These are phyloP conservation scores for Suillus discolor DNA, from an alignment of 768 basidiomycete genomes.

Conservation along the genomic window DNA sequence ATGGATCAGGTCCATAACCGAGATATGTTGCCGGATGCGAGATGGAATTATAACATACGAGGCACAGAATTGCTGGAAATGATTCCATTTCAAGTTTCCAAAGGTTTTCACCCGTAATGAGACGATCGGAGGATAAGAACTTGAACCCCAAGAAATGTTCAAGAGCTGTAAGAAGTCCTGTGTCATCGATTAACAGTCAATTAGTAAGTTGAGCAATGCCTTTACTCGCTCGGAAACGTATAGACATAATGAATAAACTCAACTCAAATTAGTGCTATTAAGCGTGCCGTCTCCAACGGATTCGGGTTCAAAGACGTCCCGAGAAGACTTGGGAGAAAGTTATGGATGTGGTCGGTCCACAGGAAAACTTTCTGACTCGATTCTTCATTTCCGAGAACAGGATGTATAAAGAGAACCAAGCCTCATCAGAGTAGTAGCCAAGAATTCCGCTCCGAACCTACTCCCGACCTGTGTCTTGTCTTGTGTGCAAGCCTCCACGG, in stretches of 20 bases:
- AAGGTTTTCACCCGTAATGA: constrained; percentile 11
- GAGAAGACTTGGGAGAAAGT: constrained; percentile 23
- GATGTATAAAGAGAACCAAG: constrained; percentile 5
- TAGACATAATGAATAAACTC: constrained; percentile 19
- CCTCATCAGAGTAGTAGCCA: constrained; percentile 4
- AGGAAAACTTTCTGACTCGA: constrained; percentile 21
- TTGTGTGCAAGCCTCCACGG: neutral
- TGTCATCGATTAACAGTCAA: constrained; percentile 20
- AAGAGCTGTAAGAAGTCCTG: constrained; percentile 12
- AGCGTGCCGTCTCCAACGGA: constrained; percentile 27
- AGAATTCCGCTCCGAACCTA: constrained; percentile 1
- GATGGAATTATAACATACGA: constrained; percentile 31
- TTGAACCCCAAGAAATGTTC: constrained; percentile 22
- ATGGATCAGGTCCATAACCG: constrained; percentile 27
- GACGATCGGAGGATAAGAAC: constrained; percentile 21
- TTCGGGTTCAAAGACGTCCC: constrained; percentile 34
- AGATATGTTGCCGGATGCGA: constrained; percentile 27
- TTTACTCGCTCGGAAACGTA: constrained; percentile 22
- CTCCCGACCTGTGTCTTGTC: neutral
- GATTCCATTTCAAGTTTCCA: constrained; percentile 18
- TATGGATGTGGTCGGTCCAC: constrained; percentile 24
- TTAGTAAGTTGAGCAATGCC: constrained; percentile 37
- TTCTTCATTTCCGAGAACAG: constrained; percentile 39
- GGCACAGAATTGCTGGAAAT: constrained; percentile 19
- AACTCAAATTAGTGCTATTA: constrained; percentile 29